Evolutionary conservation across 2,329 filamentous ascomycete species (phyloP).

Genomic region (Colletotrichum phormii): DNA sequence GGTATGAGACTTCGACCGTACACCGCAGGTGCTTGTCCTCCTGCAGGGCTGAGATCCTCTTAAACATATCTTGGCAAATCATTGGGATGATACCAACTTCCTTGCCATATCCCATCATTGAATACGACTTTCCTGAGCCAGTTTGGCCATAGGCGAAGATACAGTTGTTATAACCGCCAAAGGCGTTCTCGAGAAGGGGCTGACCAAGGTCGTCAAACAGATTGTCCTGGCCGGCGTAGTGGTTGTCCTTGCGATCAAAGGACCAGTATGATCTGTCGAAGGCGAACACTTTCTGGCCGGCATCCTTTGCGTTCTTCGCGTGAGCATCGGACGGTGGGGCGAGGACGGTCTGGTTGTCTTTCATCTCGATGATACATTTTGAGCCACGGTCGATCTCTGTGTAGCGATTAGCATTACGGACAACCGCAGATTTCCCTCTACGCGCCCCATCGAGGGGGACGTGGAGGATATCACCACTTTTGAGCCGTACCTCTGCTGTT

Average conservation of each 20-base stretch:
- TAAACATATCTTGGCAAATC: slow-evolving; percentile 98
- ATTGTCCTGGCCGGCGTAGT: slow-evolving; percentile 91
- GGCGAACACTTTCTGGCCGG: slow-evolving; percentile 86
- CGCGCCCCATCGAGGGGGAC: background rate
- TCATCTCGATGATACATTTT: slow-evolving; percentile 98
- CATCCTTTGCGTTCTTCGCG: slow-evolving; percentile 76
- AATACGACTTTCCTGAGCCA: slow-evolving; percentile 98
- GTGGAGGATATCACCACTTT: background rate
- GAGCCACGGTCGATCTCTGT: slow-evolving; percentile 89
- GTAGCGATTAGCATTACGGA: slow-evolving; percentile 7
- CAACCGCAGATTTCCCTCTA: background rate
- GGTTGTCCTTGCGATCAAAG: slow-evolving; percentile 82
- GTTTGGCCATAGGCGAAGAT: slow-evolving; percentile 99
- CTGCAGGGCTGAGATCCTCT: slow-evolving; percentile 79
- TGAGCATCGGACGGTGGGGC: slow-evolving; percentile 73
- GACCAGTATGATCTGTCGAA: slow-evolving; percentile 99
- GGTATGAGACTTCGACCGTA: slow-evolving; percentile 97
- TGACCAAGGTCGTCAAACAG: slow-evolving; percentile 89
- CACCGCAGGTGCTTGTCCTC: slow-evolving; percentile 82
- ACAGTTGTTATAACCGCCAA: slow-evolving; percentile 99
- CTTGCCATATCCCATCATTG: slow-evolving; percentile 99
- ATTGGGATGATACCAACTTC: slow-evolving; percentile 95
- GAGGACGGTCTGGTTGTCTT: slow-evolving; percentile 89
- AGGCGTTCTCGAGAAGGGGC: slow-evolving; percentile 96
- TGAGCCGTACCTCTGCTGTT: slow-evolving; percentile 83